These are phyloP conservation scores for Solanum lycopersicoides DNA, from an alignment of 257 asterid genomes.

Conservation along the genomic window DNA sequence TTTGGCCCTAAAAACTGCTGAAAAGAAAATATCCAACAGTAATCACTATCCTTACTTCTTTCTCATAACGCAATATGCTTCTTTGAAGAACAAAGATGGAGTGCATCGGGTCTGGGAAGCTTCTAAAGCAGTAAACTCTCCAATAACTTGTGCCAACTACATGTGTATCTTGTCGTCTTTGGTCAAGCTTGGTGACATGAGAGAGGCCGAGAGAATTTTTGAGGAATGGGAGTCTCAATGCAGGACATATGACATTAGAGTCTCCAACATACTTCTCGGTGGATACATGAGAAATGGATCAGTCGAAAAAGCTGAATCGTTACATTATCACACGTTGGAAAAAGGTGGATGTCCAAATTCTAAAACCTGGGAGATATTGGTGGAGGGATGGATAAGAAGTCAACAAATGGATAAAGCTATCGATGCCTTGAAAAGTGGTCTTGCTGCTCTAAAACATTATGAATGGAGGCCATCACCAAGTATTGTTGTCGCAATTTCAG, in stretches of 20 bases:
- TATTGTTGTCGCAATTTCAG: conserved; percentile 7
- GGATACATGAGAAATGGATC: conserved; percentile 24
- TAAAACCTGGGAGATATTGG: conserved; percentile 32
- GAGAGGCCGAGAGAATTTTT: conserved; percentile 13
- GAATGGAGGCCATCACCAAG: conserved; percentile 24
- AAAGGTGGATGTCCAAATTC: conserved; percentile 32
- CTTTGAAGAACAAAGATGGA: conserved; percentile 24
- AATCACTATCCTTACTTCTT: conserved; percentile 26
- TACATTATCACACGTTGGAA: conserved; percentile 13
- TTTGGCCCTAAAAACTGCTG: conserved; percentile 22
- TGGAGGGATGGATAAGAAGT: conserved; percentile 24
- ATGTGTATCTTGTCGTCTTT: conserved; percentile 26
- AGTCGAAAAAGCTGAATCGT: conserved; percentile 14
- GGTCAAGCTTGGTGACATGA: conserved; percentile 26
- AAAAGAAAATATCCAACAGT: conserved; percentile 13
- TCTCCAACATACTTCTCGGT: conserved; percentile 29
- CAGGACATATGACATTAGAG: conserved; percentile 24
- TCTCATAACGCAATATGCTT: conserved; percentile 18
- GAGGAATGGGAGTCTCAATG: conserved; percentile 25
- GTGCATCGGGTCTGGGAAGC: conserved; percentile 23
- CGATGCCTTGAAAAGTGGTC: conserved; percentile 11
- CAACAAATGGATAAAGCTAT: conserved; percentile 14
- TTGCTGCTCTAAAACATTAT: conserved; percentile 7
- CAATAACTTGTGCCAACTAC: conserved; percentile 22
- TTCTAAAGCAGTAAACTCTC: conserved; percentile 11